phyloP scores from a whole-genome alignment of 495 filamentous ascomycete species.

The Staphylotrichum longicolle region DNA sequence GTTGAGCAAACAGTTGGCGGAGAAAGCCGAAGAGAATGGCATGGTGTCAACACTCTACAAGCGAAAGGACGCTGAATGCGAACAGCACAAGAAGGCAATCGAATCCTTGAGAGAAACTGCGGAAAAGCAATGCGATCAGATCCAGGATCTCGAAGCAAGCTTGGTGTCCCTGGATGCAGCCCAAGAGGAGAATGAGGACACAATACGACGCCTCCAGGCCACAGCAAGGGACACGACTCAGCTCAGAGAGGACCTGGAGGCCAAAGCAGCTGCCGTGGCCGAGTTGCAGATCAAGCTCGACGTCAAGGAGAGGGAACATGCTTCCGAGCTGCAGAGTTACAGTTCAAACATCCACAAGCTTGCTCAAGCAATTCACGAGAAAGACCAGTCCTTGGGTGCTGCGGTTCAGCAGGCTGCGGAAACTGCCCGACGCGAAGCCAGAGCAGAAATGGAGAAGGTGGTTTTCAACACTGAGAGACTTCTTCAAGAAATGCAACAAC shows the following conservation, averaged over 20 bases:
- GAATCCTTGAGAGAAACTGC: conserved; percentile 10
- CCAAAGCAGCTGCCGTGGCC: conserved; percentile 14
- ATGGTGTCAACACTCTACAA: conserved; percentile 22
- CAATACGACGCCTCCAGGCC: conserved; percentile 6
- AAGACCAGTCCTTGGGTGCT: conserved; percentile 10
- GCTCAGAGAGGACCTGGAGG: conserved; percentile 19
- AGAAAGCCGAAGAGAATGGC: conserved; percentile 28
- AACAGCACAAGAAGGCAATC: conserved; percentile 16
- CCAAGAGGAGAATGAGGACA: conserved; percentile 12
- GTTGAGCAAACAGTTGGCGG: conserved; percentile 21
- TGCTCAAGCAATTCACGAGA: conserved; percentile 22
- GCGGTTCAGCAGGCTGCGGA: conserved; percentile 8
- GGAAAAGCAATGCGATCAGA: conserved; percentile 14
- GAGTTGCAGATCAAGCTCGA: conserved; percentile 23
- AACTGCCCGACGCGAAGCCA: conserved; percentile 8
- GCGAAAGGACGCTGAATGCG: conserved; percentile 22
- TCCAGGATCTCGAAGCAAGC: conserved; percentile 25
- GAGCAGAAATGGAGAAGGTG: conserved; percentile 18
- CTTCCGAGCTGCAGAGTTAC: conserved; percentile 14
- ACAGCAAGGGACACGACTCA: conserved; percentile 1
- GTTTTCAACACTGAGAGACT: conserved; percentile 8
- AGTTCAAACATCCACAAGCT: conserved; percentile 21
- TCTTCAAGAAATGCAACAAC: conserved; percentile 12
- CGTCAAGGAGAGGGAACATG: conserved; percentile 17
- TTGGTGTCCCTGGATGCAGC: conserved; percentile 16